Conservation (phyloP, 148 eudicot genomes). For the Vaccinium corymbosum region DNA sequence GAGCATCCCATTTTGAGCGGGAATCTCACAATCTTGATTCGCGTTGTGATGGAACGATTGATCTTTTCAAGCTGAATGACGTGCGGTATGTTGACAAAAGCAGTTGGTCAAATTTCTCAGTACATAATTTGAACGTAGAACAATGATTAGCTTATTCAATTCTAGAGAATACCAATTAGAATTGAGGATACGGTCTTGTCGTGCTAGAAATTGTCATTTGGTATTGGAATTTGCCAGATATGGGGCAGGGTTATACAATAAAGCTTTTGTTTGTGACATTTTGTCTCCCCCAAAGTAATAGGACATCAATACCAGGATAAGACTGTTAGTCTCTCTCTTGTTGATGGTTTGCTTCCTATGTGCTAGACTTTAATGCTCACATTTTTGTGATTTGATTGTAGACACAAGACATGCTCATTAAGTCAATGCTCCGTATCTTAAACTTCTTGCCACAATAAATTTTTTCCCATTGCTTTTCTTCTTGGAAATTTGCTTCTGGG, state of each 20-base stretch:
- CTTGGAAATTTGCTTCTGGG: not conserved
- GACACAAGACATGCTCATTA: not conserved
- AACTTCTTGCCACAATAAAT: not conserved
- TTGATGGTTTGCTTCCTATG: not conserved
- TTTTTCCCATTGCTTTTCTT: not conserved
- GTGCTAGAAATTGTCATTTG: not conserved
- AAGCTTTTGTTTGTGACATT: not conserved
- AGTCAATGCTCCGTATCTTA: not conserved
- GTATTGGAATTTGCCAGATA: not conserved
- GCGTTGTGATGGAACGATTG: conserved; percentile 3
- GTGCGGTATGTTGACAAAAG: conserved; percentile 15
- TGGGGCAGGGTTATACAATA: not conserved
- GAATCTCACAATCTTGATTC: not conserved
- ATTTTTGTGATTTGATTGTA: not conserved
- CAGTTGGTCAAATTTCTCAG: conserved; percentile 2
- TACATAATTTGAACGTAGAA: not conserved
- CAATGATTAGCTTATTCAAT: not conserved
- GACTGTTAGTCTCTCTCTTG: not conserved
- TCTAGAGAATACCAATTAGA: not conserved
- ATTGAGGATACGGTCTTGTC: not conserved
- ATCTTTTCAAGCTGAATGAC: conserved; percentile 15
- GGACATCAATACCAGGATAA: not conserved
- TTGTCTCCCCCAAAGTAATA: not conserved
- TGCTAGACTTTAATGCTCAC: not conserved
- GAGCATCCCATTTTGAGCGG: conserved; percentile 16